phyloP scores from a whole-genome alignment of 2,329 filamentous ascomycete species.

The Xylariales sp. region DNA sequence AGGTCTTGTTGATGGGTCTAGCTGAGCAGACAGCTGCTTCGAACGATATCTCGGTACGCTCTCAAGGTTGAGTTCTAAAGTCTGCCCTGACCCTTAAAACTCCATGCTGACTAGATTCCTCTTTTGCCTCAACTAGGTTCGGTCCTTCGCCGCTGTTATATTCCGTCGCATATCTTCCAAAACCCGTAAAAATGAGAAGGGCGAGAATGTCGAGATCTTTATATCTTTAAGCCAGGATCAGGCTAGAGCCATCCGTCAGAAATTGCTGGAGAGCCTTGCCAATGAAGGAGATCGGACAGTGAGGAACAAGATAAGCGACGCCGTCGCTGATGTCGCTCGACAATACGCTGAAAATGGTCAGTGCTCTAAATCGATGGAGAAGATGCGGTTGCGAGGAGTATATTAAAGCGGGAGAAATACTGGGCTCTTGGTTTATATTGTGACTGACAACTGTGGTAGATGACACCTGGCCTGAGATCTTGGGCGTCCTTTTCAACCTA shows the following conservation, averaged over 20 bases:
- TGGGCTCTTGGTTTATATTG: not conserved
- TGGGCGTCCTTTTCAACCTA: conserved; percentile 80
- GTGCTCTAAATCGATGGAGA: too few species aligned
- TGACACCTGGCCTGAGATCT: conserved; percentile 84
- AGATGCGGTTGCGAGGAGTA: too few species aligned
- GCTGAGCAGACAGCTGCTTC: conserved; percentile 84
- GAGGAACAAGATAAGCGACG: conserved; percentile 93
- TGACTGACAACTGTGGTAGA: conserved; percentile 43
- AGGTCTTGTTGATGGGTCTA: conserved; percentile 87
- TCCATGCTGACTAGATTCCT: not conserved
- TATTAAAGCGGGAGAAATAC: too few species aligned
- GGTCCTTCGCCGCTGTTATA: conserved; percentile 88
- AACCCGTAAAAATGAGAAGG: conserved; percentile 69
- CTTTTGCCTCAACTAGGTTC: conserved; percentile 53
- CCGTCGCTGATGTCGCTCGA: conserved; percentile 91
- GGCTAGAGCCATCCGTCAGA: conserved; percentile 74
- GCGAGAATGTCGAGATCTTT: conserved; percentile 78
- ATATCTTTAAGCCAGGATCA: conserved; percentile 71
- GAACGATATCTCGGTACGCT: conserved; percentile 66
- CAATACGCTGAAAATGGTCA: conserved; percentile 91
- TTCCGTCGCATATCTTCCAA: conserved; percentile 93
- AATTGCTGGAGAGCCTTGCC: conserved; percentile 73
- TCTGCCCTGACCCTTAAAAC: conserved; percentile 12
- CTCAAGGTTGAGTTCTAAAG: too few species aligned
- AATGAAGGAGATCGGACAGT: conserved; percentile 70